Evolutionary conservation across 2,329 filamentous ascomycete genomes (phyloP), one percentile per base, ranked within the genome.

Genomic region (Claviceps africana): DNA sequence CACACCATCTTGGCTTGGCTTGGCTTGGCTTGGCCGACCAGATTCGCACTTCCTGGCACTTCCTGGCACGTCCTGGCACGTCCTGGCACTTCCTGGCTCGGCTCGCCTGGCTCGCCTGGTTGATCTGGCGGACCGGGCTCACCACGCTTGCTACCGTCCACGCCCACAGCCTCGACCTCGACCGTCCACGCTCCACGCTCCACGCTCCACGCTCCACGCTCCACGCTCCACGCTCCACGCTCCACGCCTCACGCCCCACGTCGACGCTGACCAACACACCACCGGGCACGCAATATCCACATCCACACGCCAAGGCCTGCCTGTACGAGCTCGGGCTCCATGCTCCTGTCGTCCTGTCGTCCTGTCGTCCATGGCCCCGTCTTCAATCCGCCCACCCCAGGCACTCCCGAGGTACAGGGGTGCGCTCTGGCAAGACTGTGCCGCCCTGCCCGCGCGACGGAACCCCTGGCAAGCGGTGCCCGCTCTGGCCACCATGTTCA

Each of bases 401-500:
- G 39, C 46, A 48, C 46, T 39, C 35, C 47, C 33, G 51, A 47
- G 22, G 22, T 25, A 30, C 48, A 47, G 47, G 53, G 53, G 51
- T 52, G 42, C 35, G 15, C 25, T 51, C 31, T 21, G 25, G 47
- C 21, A 51, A 53, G 44, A 47, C 53, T 49, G 50, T 54, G 51
- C 54, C 54, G 52, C 53, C 50, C 48, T 31, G 54, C 50, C 46
- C 53, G 55, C 53, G 51, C 45, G 19, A 53, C 54, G 42, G 53
- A 37, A 55, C 50, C 56, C 56, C n/a, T 55, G 39, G 53, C 55
- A 31, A 46, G 30, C 54, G 42, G 30, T 51, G 51, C 51, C 54
- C 56, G 56, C 55, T 56, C 51, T 55, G 55, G 53, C 54, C 50
- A 54, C 56, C 59, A 56, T 57, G 57, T 72, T 71, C 71, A 68